These are phyloP conservation scores for Phaeotremella skinneri DNA, from an alignment of 768 basidiomycete genomes.

Conservation along the genomic window DNA sequence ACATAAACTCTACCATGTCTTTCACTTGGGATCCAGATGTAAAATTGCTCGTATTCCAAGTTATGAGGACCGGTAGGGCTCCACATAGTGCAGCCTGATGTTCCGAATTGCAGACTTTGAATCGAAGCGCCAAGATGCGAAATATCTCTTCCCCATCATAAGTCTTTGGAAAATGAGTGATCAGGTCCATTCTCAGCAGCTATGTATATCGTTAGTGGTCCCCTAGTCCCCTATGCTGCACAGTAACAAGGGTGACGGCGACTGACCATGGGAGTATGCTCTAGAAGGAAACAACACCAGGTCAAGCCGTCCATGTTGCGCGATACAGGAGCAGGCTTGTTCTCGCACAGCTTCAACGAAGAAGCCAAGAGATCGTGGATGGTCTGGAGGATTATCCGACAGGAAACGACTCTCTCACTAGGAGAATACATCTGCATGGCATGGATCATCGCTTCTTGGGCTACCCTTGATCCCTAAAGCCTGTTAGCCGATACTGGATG, in stretches of 20 bases:
- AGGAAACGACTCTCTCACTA: constrained; percentile 20
- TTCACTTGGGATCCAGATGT: constrained; percentile 11
- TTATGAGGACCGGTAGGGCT: constrained; percentile 35
- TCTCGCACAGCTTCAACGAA: constrained; percentile 26
- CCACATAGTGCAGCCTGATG: constrained; percentile 22
- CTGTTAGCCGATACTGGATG: no score
- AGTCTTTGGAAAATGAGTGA: constrained; percentile 23
- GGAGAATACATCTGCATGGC: constrained; percentile 33
- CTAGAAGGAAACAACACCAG: constrained; percentile 40
- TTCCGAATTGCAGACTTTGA: constrained; percentile 3
- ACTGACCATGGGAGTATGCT: constrained; percentile 43
- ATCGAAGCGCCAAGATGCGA: constrained; percentile 14
- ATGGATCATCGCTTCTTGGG: constrained; percentile 28
- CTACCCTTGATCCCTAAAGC: constrained; percentile 24
- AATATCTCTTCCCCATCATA: constrained; percentile 29
- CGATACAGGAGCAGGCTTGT: not conserved
- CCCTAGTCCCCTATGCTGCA: not conserved
- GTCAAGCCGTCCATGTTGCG: constrained; percentile 16
- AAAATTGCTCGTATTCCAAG: constrained; percentile 34
- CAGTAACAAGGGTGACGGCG: not conserved
- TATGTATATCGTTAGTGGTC: constrained; percentile 1
- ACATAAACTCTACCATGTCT: constrained; percentile 26
- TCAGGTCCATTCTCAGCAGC: constrained; percentile 31
- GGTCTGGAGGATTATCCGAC: constrained; percentile 28
- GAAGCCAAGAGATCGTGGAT: constrained; percentile 32